Conservation (phyloP, 2,329 filamentous ascomycete genomes). For the Achaetomium macrosporum region DNA sequence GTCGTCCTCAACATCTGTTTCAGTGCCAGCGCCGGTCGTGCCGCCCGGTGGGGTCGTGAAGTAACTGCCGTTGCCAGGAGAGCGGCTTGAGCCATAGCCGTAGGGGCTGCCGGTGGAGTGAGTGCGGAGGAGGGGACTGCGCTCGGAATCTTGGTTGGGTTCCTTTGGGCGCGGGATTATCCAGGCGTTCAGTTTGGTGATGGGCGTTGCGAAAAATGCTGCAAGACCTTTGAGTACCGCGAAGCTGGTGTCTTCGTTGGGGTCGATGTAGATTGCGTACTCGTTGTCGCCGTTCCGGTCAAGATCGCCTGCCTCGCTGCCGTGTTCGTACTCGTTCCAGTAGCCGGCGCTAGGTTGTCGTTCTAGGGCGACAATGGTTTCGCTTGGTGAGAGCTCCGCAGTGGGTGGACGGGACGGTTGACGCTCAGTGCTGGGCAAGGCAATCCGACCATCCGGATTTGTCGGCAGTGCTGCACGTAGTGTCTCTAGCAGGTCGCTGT, state of each 20-base stretch:
- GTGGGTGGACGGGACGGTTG: constrained; percentile 8
- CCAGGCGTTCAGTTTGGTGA: constrained; percentile 49
- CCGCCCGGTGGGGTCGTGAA: constrained; percentile 28
- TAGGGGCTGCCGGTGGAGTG: constrained; percentile 9
- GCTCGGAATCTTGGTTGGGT: constrained; percentile 19
- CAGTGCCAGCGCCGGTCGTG: constrained; percentile 23
- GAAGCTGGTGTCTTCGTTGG: constrained; percentile 54
- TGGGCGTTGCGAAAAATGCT: constrained; percentile 43
- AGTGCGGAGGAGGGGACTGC: constrained; percentile 29
- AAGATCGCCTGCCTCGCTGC: constrained; percentile 59
- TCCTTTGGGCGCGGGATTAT: constrained; percentile 30
- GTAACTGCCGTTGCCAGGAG: constrained; percentile 19
- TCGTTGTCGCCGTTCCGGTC: constrained; percentile 40
- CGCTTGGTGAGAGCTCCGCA: constrained; percentile 16
- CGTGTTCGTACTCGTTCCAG: constrained; percentile 85
- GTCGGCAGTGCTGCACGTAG: constrained; percentile 42
- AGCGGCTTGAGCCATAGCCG: constrained; percentile 22
- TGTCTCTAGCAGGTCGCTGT: constrained; percentile 44
- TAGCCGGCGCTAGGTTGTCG: constrained; percentile 45
- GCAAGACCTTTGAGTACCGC: constrained; percentile 59
- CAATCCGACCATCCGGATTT: constrained; percentile 8
- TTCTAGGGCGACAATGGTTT: constrained; percentile 14
- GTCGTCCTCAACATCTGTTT: constrained; percentile 43
- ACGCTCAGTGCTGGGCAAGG: constrained; percentile 12
- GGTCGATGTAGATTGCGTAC: constrained; percentile 71